These are phyloP conservation scores for Triadica sebifera DNA, from an alignment of 345 rosid species.

Conservation along the genomic window DNA sequence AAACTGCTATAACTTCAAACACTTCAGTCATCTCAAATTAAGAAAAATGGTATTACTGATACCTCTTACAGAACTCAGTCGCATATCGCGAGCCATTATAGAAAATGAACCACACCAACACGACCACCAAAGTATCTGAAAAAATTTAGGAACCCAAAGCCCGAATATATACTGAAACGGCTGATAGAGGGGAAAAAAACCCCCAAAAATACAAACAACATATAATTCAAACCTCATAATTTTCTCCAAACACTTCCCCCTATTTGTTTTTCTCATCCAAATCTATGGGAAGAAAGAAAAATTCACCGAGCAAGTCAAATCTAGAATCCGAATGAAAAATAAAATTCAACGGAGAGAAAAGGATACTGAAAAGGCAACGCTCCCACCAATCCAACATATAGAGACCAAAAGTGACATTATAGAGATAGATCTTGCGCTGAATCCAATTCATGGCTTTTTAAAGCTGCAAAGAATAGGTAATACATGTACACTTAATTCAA, in stretches of 20 bases:
- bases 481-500: background rate
- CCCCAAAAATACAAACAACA: too few relatives aligned
- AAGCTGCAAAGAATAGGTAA: background rate
- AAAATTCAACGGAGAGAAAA: background rate
- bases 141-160: conserved; percentile 45
- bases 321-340: background rate
- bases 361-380: conserved; percentile 98
- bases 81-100: conserved; percentile 68
- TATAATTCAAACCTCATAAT: background rate
- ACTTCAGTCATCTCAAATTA: background rate
- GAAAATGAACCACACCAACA: conserved; percentile 79
- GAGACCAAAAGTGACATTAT: conserved; percentile 96
- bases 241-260: background rate
- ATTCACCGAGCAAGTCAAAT: background rate
- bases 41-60: background rate
- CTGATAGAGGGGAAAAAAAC: background rate
- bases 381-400: conserved; percentile 99
- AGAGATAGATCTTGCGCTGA: conserved; percentile 92
- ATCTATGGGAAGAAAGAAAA: background rate
- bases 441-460: conserved; percentile 71
- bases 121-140: conserved; percentile 72
- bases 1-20: background rate
- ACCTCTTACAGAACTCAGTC: conserved; percentile 65
- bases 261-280: background rate
- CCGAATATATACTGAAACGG: background rate